A percentile compares a stretch with the other conserved stretches of the same genome.
phyloP scores from a whole-genome alignment of 208 protist genomes.

The Crithidia acanthocephali region DNA sequence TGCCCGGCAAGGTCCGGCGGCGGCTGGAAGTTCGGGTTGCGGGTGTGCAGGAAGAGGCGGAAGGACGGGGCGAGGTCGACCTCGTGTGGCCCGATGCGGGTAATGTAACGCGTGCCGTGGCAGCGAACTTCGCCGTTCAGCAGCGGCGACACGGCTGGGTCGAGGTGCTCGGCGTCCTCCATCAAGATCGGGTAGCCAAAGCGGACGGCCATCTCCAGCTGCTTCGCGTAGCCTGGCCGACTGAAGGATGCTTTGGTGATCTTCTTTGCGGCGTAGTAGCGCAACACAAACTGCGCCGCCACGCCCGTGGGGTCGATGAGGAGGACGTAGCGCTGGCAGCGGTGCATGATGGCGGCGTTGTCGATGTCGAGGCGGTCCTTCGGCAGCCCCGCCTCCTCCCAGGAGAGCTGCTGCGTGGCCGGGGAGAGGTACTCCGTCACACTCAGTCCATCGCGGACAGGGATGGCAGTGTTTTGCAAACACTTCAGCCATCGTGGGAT shows the following conservation, averaged over 20 bases:
- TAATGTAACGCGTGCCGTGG: slow-evolving; percentile 93
- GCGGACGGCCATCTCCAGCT: slow-evolving; percentile 97
- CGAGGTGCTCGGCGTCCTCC: slow-evolving; percentile 99
- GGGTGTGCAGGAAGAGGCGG: slow-evolving; percentile 97
- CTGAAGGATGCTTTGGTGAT: slow-evolving; percentile 96
- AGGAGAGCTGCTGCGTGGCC: slow-evolving; percentile 93
- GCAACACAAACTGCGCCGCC: slow-evolving; percentile 94
- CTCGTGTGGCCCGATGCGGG: slow-evolving; percentile 96
- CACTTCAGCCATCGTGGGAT: slow-evolving; percentile 88
- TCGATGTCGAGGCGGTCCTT: slow-evolving; percentile 97
- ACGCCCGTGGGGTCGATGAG: slow-evolving; percentile 99
- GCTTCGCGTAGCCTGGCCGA: slow-evolving; percentile 98
- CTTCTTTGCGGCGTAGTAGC: slow-evolving; percentile 77
- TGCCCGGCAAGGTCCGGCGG: slow-evolving; percentile 95
- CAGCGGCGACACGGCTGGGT: slow-evolving; percentile 98
- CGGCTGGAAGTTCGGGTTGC: slow-evolving; percentile 96
- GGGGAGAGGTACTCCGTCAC: slow-evolving; percentile 95
- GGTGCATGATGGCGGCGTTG: slow-evolving; percentile 98
- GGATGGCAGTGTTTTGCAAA: slow-evolving; percentile 69
- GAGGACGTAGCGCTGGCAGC: slow-evolving; percentile 96
- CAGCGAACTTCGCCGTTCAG: slow-evolving; percentile 97
- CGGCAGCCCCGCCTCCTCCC: slow-evolving; percentile 95
- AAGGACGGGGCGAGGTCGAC: slow-evolving; percentile 98
- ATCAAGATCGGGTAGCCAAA: slow-evolving; percentile 99
- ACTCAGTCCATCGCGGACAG: slow-evolving; percentile 57